phyloP scores from a whole-genome alignment of 495 filamentous ascomycete genomes.

The Cercophora newfieldiana region DNA sequence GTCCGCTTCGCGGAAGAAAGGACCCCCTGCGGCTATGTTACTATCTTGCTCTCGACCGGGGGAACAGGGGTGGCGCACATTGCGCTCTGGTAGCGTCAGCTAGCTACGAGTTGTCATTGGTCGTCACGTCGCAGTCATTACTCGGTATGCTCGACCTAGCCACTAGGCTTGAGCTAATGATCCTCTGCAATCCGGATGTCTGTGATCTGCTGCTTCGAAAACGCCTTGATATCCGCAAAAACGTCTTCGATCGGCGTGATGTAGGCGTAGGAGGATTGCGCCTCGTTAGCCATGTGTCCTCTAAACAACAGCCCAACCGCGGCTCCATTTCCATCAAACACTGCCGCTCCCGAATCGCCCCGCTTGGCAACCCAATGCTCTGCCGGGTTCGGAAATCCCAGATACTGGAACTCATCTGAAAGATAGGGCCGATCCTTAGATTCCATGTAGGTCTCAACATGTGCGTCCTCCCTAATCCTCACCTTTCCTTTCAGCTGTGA shows the following conservation, averaged over 20 bases:
- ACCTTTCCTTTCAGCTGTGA: neutral
- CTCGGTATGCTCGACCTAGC: constrained; percentile 24
- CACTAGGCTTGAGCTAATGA: constrained; percentile 26
- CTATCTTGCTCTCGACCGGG: neutral
- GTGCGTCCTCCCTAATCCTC: neutral
- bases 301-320: neutral
- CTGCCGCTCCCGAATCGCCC: neutral
- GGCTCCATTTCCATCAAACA: neutral
- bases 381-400: no score
- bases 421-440: neutral
- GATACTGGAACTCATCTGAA: neutral
- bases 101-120: constrained; percentile 7
- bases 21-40: neutral
- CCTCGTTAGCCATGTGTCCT: neutral
- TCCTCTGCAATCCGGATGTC: neutral
- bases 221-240: neutral
- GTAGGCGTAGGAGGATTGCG: neutral
- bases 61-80: neutral
- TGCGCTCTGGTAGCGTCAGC: constrained; percentile 2
- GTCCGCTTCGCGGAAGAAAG: constrained; percentile 13
- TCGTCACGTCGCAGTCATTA: constrained; percentile 25
- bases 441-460: constrained; percentile 2
- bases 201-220: neutral
- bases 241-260: neutral
- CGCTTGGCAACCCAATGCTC: neutral